Base-by-base conservation (phyloP, 495 filamentous ascomycete genomes). In the Trichoderma virens region DNA sequence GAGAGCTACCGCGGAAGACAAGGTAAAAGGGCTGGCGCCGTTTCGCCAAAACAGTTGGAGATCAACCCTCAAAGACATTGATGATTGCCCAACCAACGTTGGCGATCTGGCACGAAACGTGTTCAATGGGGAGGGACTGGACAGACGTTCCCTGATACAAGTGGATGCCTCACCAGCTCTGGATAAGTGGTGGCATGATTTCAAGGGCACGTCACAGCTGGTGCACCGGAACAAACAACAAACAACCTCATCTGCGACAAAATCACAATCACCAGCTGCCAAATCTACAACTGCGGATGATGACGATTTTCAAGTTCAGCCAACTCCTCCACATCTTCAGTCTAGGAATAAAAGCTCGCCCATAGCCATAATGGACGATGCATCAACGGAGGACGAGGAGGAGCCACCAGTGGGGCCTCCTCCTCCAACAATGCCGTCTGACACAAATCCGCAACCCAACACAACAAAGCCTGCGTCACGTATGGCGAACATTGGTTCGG, bases 41-140 rank as follows among this genome's bases (percentile, higher is more conserved):
- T 89, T 89, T 63, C 67, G 78, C 35, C 73, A 82, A 65, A 66
- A 70, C 0, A 70, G 68, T 3, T 88, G 84, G 80, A 80, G 67
- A 54, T 70, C 64, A 5, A 66, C 14, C 60, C 62, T 69, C 63
- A 71, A 62, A 8, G 64, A 64, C 27, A 61, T 62, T 34, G 66
- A 67, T 16, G 65, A 79, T 62, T 70, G 61, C 62, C 66, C 76
- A 34, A 63, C 69, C 18, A 74, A 78, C 43, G 65, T 78, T 34
- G 65, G 72, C 8, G 65, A 73, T 25, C 67, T 81, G 2, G 65
- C 81, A 5, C 62, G 70, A 9, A 62, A 64, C 20, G 73, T 76
- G 0, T 82, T 81, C 63, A 67, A 71, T 2, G 67, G 65, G 28
- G 61, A 65, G 0, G 74, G 73, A 0, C 62, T 79, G 23, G 68